phyloP scores from a whole-genome alignment of 2,329 filamentous ascomycete species.

The Juglanconis oblonga region DNA sequence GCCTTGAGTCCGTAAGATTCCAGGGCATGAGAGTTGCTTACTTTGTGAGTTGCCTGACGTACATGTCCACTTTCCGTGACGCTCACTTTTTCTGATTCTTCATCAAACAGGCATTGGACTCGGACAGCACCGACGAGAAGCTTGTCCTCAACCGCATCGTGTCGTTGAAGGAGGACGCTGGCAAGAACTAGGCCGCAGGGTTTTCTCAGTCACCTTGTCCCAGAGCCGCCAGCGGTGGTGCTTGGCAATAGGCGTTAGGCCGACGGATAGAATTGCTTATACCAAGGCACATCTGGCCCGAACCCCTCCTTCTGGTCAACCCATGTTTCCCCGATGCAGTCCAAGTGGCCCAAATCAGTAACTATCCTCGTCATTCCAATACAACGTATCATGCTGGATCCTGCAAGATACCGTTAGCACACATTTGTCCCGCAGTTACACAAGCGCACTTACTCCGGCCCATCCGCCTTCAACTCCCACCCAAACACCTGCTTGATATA shows the following conservation, averaged over 20 bases:
- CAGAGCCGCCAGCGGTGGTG: background rate
- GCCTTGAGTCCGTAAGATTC: slow-evolving; percentile 78
- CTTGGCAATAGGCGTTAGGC: background rate
- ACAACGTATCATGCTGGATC: slow-evolving; percentile 44
- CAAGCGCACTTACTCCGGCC: slow-evolving; percentile 38
- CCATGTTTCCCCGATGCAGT: background rate
- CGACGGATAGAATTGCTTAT: background rate
- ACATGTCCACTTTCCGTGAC: background rate
- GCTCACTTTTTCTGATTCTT: background rate
- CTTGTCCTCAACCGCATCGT: slow-evolving; percentile 90
- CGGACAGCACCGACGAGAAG: slow-evolving; percentile 74
- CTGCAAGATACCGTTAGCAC: slow-evolving; percentile 20
- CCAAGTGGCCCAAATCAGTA: slow-evolving; percentile 30
- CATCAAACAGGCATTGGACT: slow-evolving; percentile 61
- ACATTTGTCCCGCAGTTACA: too few species aligned
- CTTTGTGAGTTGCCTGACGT: slow-evolving; percentile 51
- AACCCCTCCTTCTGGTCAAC: background rate
- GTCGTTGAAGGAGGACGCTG: slow-evolving; percentile 82
- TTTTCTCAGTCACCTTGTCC: background rate
- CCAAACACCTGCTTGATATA: slow-evolving; percentile 54
- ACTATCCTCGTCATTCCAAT: slow-evolving; percentile 48
- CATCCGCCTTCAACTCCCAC: slow-evolving; percentile 54
- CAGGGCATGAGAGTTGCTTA: slow-evolving; percentile 89
- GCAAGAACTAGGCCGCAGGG: slow-evolving; percentile 45
- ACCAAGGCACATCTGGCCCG: background rate